Conservation (phyloP, 257 asterid species). For the Petunia secreta region DNA sequence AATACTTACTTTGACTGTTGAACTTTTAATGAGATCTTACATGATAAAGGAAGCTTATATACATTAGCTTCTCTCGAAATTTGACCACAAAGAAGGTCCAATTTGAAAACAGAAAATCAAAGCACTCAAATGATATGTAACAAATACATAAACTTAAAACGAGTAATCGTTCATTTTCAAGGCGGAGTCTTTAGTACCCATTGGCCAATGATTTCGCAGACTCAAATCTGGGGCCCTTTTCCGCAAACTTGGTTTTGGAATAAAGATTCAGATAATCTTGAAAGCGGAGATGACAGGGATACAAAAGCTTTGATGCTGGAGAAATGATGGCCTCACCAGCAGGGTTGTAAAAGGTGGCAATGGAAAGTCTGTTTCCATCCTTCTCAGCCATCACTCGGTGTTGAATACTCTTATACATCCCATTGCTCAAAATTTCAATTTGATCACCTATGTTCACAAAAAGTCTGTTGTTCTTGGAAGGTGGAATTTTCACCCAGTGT, state of each 20-base stretch:
- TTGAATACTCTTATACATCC: constrained; percentile 68
- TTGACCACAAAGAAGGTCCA: constrained; percentile 17
- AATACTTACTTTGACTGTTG: neutral
- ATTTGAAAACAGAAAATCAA: constrained; percentile 13
- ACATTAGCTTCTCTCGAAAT: constrained; percentile 58
- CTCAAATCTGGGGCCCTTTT: constrained; percentile 68
- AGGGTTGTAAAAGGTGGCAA: constrained; percentile 92
- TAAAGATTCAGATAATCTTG: constrained; percentile 70
- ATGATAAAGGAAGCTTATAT: constrained; percentile 18
- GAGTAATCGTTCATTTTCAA: constrained; percentile 27
- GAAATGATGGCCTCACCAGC: constrained; percentile 73
- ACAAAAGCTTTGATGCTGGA: constrained; percentile 66
- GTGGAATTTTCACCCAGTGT: constrained; percentile 81
- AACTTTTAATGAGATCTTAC: neutral
- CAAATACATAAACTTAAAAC: neutral
- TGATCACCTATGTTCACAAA: constrained; percentile 84
- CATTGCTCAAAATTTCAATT: constrained; percentile 75
- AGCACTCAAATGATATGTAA: constrained; percentile 12
- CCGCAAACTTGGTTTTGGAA: constrained; percentile 64
- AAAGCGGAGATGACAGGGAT: constrained; percentile 56
- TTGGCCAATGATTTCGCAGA: constrained; percentile 52
- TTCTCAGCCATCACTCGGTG: constrained; percentile 78
- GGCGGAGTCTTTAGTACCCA: constrained; percentile 31
- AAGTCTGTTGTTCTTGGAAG: constrained; percentile 71
- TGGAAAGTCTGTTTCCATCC: constrained; percentile 76